A percentile compares a stretch with the other conserved stretches of the same genome.
phyloP scores from a whole-genome alignment of 768 basidiomycete species.

The Heimioporus sp. region DNA sequence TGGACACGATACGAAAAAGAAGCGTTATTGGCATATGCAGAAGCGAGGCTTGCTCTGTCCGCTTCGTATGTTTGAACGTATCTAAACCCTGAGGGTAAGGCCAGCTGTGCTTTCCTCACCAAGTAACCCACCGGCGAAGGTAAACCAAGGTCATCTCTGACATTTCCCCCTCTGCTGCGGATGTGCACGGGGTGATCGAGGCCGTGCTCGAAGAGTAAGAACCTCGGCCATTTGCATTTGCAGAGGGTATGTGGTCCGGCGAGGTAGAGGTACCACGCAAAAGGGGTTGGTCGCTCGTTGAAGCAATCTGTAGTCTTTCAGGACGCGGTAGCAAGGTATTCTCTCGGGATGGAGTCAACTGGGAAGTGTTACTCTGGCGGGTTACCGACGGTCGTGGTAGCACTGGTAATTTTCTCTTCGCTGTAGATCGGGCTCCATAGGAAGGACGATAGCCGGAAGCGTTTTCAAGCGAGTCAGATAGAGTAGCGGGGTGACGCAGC shows the following conservation, averaged over 20 bases:
- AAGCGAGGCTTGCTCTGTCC: constrained; percentile 32
- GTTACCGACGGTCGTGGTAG: constrained; percentile 18
- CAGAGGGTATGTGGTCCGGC: neutral
- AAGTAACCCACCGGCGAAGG: constrained; percentile 26
- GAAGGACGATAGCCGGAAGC: neutral
- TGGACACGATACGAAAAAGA: constrained; percentile 31
- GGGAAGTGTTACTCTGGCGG: constrained; percentile 7
- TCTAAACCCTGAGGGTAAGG: constrained; percentile 15
- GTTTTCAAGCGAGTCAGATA: neutral
- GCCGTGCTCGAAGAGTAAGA: neutral
- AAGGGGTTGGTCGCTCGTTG: neutral
- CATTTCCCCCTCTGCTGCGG: constrained; percentile 21
- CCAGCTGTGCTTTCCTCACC: neutral
- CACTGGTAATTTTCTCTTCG: constrained; percentile 15
- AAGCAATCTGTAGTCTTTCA: neutral
- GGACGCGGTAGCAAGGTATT: neutral
- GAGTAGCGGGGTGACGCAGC: constrained; percentile 1
- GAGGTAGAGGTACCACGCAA: neutral
- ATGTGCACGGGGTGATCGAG: neutral
- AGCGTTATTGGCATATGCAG: constrained; percentile 29
- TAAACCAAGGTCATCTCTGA: constrained; percentile 30
- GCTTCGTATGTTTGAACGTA: constrained; percentile 31
- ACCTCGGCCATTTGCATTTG: neutral
- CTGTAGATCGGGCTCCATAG: neutral
- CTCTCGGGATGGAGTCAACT: neutral